A percentile compares a stretch with the other conserved stretches of the same genome.
These are phyloP conservation scores for Prunus yedoensis DNA, from an alignment of 331 rosid species.

Conservation along the genomic window DNA sequence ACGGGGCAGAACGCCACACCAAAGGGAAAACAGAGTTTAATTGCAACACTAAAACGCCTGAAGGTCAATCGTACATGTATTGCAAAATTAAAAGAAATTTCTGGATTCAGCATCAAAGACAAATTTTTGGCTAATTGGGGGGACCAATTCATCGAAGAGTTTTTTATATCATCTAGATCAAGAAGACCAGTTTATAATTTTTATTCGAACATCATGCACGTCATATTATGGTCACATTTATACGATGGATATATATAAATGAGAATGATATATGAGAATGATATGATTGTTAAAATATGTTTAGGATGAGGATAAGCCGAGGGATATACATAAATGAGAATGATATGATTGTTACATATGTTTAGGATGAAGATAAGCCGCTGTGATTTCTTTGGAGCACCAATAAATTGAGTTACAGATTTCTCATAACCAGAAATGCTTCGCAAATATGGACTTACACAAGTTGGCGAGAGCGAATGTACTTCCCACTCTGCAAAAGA, in stretches of 20 bases:
- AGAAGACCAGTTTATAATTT: neutral
- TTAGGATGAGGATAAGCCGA: too few relatives aligned
- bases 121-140: neutral
- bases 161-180: neutral
- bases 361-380: neutral
- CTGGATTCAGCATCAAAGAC: too few relatives aligned
- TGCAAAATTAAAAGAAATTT: too few relatives aligned
- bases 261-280: too few relatives aligned
- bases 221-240: neutral
- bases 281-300: neutral
- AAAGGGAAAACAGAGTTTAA: too few relatives aligned
- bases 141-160: neutral
- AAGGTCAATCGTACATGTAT: too few relatives aligned
- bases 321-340: too few relatives aligned
- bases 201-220: neutral
- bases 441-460: too few relatives aligned
- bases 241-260: neutral
- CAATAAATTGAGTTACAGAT: neutral
- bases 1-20: too few relatives aligned
- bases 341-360: too few relatives aligned
- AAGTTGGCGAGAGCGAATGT: too few relatives aligned
- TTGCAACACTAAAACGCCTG: too few relatives aligned
- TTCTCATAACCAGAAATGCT: neutral
- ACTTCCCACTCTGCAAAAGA: neutral
- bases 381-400: neutral